Conservation (phyloP, 129 eudicot genomes). For the Arctium minus region DNA sequence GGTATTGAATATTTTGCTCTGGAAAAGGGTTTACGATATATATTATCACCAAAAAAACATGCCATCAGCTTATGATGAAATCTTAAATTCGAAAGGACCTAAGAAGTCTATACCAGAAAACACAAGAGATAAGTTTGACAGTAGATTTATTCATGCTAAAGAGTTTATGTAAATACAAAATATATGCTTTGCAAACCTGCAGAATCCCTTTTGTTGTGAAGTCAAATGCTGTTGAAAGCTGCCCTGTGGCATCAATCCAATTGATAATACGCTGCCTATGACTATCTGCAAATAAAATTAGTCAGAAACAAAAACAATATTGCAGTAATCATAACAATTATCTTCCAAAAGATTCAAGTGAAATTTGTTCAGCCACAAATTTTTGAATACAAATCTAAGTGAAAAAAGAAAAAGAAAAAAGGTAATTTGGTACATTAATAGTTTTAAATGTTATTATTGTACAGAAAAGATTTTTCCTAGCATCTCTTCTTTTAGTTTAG, state of each 20-base stretch:
- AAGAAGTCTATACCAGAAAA: neutral
- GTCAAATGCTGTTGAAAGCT: slow-evolving; percentile 85
- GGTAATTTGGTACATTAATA: neutral
- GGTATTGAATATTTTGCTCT: neutral
- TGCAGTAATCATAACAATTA: neutral
- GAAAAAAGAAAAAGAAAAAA: neutral
- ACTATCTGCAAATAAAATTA: slow-evolving; percentile 61
- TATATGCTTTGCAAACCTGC: slow-evolving; percentile 43
- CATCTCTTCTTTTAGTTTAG: neutral
- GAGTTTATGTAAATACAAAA: neutral
- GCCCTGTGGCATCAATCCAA: slow-evolving; percentile 85
- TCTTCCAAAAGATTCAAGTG: neutral
- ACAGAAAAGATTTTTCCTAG: neutral
- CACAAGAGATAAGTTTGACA: neutral
- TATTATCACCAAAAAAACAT: neutral
- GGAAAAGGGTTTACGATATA: neutral
- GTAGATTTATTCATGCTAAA: neutral
- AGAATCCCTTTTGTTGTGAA: slow-evolving; percentile 95
- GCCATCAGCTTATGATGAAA: neutral
- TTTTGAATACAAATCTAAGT: neutral
- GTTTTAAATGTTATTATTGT: neutral
- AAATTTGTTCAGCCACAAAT: neutral
- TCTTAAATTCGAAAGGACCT: neutral
- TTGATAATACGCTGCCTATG: slow-evolving; percentile 89
- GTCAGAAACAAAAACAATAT: neutral